Evolutionary conservation across 306 rosid genomes (phyloP).

Genomic region (Betula pendula): DNA sequence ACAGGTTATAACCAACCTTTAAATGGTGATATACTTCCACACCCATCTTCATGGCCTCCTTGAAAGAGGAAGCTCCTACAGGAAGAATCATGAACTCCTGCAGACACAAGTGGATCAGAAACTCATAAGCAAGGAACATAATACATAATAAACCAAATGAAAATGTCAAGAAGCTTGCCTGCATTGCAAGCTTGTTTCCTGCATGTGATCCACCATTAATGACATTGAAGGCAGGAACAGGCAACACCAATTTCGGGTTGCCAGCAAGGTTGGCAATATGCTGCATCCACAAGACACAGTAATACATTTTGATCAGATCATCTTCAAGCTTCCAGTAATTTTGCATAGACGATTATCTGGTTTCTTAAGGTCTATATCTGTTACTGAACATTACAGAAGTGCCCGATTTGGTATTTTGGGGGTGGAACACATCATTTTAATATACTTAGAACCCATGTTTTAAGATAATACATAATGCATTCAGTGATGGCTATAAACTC

Average conservation of each 20-base stretch:
- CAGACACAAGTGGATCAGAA: conserved; percentile 24
- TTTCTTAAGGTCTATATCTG: not conserved
- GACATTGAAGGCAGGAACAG: conserved; percentile 98
- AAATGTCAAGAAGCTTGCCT: conserved; percentile 47
- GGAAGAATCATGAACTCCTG: conserved; percentile 99
- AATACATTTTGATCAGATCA: conserved; percentile 18
- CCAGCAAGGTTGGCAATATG: conserved; percentile 97
- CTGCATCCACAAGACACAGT: conserved; percentile 49
- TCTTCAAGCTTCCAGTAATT: not conserved
- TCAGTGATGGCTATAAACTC: not conserved
- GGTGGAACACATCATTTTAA: not conserved
- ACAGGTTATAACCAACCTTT: conserved; percentile 56
- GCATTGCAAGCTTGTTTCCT: conserved; percentile 99
- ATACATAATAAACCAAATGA: not conserved
- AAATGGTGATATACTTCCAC: conserved; percentile 95
- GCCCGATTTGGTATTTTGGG: not conserved
- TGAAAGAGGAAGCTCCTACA: conserved; percentile 89
- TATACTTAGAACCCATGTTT: not conserved
- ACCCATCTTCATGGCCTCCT: conserved; percentile 99
- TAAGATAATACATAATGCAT: not conserved
- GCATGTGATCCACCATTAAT: conserved; percentile 99
- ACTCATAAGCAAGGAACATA: not conserved
- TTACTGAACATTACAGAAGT: not conserved
- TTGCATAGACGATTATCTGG: not conserved
- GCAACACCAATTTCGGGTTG: conserved; percentile 80